phyloP scores from a whole-genome alignment of 176 grass and related monocot genomes.

The Musa schizocarpa region DNA sequence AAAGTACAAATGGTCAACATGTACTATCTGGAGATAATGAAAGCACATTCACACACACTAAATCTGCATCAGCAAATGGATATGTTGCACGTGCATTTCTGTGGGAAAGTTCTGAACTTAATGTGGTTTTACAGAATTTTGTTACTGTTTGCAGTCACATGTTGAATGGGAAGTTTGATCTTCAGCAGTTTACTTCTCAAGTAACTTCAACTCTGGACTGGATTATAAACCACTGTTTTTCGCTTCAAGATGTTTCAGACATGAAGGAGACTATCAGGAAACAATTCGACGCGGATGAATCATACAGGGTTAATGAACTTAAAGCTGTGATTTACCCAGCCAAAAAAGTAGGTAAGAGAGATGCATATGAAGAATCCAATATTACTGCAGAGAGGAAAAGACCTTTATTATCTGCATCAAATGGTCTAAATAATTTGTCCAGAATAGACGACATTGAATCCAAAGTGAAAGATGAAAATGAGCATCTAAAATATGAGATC shows the following conservation, averaged over 20 bases:
- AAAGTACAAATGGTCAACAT: neutral
- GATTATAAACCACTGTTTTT: conserved; percentile 10
- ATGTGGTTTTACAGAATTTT: conserved; percentile 9
- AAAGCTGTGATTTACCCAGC: neutral
- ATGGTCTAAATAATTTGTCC: neutral
- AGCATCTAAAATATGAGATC: neutral
- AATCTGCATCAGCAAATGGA: conserved; percentile 1
- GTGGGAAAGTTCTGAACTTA: conserved; percentile 7
- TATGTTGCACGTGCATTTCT: conserved; percentile 11
- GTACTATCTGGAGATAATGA: neutral
- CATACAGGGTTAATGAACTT: conserved; percentile 3
- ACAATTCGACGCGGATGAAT: conserved; percentile 16
- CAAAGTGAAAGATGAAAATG: conserved; percentile 23
- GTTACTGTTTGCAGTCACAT: neutral
- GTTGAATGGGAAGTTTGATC: neutral
- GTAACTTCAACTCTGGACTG: conserved; percentile 5
- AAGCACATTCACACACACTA: neutral
- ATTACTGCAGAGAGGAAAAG: neutral
- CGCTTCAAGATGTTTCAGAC: conserved; percentile 8
- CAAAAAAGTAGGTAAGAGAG: neutral
- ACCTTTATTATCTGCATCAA: conserved; percentile 1
- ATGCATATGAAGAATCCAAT: conserved; percentile 9
- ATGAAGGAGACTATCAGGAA: conserved; percentile 17
- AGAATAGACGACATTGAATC: conserved; percentile 14
- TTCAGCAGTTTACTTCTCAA: neutral